Evolutionary conservation across 352 stramenopile species (phyloP).

Genomic region (Phytophthora capsici): DNA sequence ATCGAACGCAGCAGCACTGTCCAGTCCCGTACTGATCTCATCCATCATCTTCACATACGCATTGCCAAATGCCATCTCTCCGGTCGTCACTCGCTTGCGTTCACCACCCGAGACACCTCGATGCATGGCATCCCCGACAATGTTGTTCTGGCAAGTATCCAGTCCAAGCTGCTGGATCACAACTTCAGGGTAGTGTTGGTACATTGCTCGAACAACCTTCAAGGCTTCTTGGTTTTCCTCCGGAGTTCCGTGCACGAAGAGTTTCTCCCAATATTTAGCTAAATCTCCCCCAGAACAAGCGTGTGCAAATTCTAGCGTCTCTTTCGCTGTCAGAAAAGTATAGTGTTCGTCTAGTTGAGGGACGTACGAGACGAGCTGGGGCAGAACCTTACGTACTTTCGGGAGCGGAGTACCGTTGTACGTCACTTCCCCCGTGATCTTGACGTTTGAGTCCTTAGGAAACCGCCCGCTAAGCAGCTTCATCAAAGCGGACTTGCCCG

Average conservation of each 20-base stretch:
- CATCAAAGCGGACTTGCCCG: constrained; percentile 29
- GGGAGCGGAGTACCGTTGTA: constrained; percentile 10
- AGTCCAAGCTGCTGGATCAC: constrained; percentile 24
- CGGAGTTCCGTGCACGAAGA: constrained; percentile 5
- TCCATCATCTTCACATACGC: constrained; percentile 32
- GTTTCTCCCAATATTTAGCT: constrained; percentile 3
- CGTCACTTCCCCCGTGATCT: constrained; percentile 15
- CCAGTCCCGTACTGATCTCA: constrained; percentile 28
- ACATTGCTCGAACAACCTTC: constrained; percentile 12
- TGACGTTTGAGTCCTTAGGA: constrained; percentile 11
- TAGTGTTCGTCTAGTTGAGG: constrained; percentile 20
- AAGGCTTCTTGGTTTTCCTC: constrained; percentile 18
- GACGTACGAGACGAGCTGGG: constrained; percentile 24
- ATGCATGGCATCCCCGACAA: constrained; percentile 37
- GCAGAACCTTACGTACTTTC: constrained; percentile 4
- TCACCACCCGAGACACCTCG: constrained; percentile 73
- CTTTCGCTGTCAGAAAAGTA: constrained; percentile 13
- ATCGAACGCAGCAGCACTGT: constrained; percentile 26
- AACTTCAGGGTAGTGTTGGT: constrained; percentile 14
- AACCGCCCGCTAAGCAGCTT: constrained; percentile 26
- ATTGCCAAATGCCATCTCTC: constrained; percentile 82
- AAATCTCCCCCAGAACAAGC: constrained; percentile 18
- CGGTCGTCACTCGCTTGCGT: constrained; percentile 69
- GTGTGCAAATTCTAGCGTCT: constrained; percentile 22
- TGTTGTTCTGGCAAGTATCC: constrained; percentile 21